Base-by-base conservation (phyloP, 345 rosid genomes). In the Boechera stricta region DNA sequence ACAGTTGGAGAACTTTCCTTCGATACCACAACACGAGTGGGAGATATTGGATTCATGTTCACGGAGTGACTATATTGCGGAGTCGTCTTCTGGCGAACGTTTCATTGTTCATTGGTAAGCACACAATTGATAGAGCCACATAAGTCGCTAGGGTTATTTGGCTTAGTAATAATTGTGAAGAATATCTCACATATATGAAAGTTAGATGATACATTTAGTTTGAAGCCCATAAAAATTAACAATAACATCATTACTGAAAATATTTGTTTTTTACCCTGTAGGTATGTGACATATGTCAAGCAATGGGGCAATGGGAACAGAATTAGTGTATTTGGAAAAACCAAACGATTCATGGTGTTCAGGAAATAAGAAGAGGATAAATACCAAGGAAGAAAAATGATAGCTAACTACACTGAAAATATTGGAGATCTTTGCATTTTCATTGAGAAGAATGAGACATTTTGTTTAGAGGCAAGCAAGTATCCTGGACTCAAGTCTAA, bases 351-450 rank as follows among this genome's bases (percentile, higher is more conserved):
- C 15, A 41, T 41, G 45, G 45, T 41, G 13, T 41, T 41, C 45
- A 41, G 13, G 45, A 10, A 11, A 41, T 15, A 41, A 11, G 45
- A 41, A 41, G 45, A 41, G 45, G 13, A 41, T 41, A 12, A 41
- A 41, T 4, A 10, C 45, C 45, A 41, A 11, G 13, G 45, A 41
- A 41, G 45, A 1, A 41, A 41, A 11, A 41, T 41, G 41, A 36
- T 36, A 5, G 64, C 44, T 59, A n/a, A 18, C 5, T 59, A 35
- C 28, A 59, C 64, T 3, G 7, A 58, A 33, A 5, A 35, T 41
- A 58, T 58, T 58, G 64, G 64, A 59, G 64, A 59, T 59, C 64
- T 44, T 13, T 44, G 48, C 49, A 44, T 44, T 44, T 59, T 59
- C 44, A n/a, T 59, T 33, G 66, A 31, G n/a, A 0, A 11, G 2